Conservation (phyloP, 2,329 filamentous ascomycete species). For the Blastomyces silverae region DNA sequence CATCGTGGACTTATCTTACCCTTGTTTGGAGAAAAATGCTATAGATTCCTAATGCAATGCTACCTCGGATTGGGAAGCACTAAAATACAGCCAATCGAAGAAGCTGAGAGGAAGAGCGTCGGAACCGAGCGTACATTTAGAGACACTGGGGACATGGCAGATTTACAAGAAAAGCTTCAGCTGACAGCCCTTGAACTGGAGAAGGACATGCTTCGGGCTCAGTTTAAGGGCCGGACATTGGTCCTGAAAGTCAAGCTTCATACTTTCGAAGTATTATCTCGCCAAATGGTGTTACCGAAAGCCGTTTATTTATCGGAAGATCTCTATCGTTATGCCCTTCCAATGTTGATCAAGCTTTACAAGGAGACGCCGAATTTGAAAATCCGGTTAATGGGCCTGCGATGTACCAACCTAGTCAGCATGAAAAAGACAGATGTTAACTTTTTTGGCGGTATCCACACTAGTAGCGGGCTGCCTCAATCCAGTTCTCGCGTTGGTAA, state of each 20-base stretch:
- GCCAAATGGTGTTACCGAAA: constrained; percentile 68
- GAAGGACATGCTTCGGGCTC: constrained; percentile 69
- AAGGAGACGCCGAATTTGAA: constrained; percentile 74
- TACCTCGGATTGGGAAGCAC: constrained; percentile 84
- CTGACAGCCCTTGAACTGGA: constrained; percentile 78
- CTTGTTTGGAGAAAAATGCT: constrained; percentile 88
- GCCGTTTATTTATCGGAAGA: constrained; percentile 70
- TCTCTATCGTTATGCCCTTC: constrained; percentile 70
- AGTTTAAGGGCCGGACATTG: constrained; percentile 84
- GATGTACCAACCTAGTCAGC: constrained; percentile 80
- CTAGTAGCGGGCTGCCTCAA: constrained; percentile 3
- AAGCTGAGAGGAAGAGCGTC: constrained; percentile 86
- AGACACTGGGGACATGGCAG: constrained; percentile 63
- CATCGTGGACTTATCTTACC: constrained; percentile 65
- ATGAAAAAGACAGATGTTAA: constrained; percentile 73
- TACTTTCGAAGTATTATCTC: constrained; percentile 83
- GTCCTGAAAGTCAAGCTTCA: constrained; percentile 90
- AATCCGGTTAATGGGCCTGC: constrained; percentile 76
- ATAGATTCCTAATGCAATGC: constrained; percentile 74
- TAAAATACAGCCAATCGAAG: constrained; percentile 74
- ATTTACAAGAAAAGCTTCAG: constrained; percentile 70
- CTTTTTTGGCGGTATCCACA: constrained; percentile 60
- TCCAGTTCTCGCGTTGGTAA: neutral
- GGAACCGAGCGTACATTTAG: constrained; percentile 89
- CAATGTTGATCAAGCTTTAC: constrained; percentile 76